Evolutionary conservation across 768 basidiomycete species (phyloP).

Genomic region (Candolleomyces eurysporus): DNA sequence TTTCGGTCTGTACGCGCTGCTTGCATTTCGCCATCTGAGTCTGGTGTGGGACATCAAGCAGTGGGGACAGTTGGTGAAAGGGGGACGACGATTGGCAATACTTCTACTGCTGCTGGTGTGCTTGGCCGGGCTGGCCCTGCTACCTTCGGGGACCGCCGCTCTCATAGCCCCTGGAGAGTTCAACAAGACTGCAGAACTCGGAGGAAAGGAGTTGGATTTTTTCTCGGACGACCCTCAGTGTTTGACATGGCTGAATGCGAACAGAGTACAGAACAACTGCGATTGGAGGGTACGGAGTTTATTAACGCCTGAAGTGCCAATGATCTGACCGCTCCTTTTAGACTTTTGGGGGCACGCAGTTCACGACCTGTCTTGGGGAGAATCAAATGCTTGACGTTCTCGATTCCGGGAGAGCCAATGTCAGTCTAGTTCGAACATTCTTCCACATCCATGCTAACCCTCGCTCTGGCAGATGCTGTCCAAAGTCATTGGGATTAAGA

Average conservation of each 20-base stretch:
- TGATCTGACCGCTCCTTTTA: not conserved
- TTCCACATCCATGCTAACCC: not conserved
- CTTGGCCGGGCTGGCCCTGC: not conserved
- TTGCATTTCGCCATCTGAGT: too few relatives aligned
- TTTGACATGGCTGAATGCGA: not conserved
- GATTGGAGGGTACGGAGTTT: not conserved
- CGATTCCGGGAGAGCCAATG: not conserved
- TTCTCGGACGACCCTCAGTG: not conserved
- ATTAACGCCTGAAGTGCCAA: not conserved
- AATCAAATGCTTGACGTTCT: slow-evolving; percentile 1
- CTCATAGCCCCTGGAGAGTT: not conserved
- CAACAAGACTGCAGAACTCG: not conserved
- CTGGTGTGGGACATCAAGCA: too few relatives aligned
- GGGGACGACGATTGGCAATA: too few relatives aligned
- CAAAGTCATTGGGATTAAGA: slow-evolving; percentile 10
- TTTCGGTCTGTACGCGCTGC: too few relatives aligned
- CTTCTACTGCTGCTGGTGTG: not conserved
- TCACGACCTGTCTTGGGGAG: not conserved
- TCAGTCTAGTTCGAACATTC: not conserved
- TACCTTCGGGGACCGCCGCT: not conserved
- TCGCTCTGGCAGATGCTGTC: slow-evolving; percentile 12
- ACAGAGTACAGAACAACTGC: not conserved
- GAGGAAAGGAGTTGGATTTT: not conserved
- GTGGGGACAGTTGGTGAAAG: too few relatives aligned
- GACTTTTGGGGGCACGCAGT: not conserved